A percentile compares a stretch with the other conserved stretches of the same genome.
Conservation (phyloP, 73 alveolate species). For the Tetrahymena malaccensis region DNA sequence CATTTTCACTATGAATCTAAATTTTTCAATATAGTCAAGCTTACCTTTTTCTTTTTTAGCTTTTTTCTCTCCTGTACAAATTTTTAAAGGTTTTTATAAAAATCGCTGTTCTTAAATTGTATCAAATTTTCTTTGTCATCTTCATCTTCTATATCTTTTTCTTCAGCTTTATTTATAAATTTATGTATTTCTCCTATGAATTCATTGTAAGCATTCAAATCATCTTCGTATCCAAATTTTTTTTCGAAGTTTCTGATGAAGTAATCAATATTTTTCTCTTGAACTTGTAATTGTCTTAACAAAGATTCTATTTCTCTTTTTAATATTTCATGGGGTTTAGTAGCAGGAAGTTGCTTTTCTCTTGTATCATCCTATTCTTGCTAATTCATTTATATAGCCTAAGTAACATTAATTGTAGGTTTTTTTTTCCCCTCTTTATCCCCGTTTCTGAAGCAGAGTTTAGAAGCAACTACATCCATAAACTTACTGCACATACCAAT, state of each 20-base stretch:
- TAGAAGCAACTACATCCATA: not conserved
- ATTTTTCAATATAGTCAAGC: too few relatives aligned
- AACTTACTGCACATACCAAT: not conserved
- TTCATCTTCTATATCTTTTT: not conserved
- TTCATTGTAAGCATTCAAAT: not conserved
- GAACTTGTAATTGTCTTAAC: not conserved
- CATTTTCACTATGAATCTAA: too few relatives aligned
- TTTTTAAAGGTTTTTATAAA: not conserved
- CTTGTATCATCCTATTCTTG: not conserved
- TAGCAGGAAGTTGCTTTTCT: not conserved
- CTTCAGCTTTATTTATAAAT: not conserved
- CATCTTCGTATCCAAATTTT: not conserved
- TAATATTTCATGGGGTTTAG: not conserved
- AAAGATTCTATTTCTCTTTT: not conserved
- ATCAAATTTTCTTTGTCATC: not conserved
- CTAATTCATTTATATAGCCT: not conserved
- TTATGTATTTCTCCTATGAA: not conserved
- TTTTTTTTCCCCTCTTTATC: not conserved
- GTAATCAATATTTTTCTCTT: not conserved
- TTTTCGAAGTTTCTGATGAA: not conserved
- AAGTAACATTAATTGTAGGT: not conserved
- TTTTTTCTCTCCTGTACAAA: not conserved
- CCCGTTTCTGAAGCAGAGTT: not conserved
- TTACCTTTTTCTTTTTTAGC: not conserved
- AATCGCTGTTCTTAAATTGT: not conserved